Conservation (phyloP, 2,329 filamentous ascomycete genomes). For the Neonectria neomacrospora region DNA sequence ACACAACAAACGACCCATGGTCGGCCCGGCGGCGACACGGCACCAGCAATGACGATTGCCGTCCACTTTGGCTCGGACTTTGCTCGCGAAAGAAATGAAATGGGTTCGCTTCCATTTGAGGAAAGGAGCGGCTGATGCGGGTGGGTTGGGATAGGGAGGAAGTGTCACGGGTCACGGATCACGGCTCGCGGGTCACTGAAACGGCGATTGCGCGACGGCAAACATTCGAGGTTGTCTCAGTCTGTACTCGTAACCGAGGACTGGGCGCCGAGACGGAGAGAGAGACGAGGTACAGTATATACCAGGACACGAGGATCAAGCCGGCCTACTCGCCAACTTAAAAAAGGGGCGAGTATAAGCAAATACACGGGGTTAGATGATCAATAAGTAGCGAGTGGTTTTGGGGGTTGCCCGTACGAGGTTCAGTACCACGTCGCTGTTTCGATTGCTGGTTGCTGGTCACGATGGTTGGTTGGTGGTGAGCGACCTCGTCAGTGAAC, state of each 20-base stretch:
- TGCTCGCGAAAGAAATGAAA: slow-evolving; percentile 18
- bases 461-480: slow-evolving; percentile 9
- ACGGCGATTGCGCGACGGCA: slow-evolving; percentile 42
- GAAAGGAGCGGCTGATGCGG: slow-evolving; percentile 10
- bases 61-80: slow-evolving; percentile 20
- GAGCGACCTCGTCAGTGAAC: neutral
- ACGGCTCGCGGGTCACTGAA: slow-evolving; percentile 26
- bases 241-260: slow-evolving; percentile 3
- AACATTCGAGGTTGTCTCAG: slow-evolving; percentile 38
- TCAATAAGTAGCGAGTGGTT: neutral
- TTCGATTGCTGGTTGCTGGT: slow-evolving; percentile 14
- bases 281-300: neutral
- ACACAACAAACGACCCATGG: slow-evolving; percentile 15
- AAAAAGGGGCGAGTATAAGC: neutral
- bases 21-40: slow-evolving; percentile 22
- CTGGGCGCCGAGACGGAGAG: neutral
- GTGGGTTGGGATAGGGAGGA: slow-evolving; percentile 4
- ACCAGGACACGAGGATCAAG: neutral
- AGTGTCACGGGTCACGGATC: slow-evolving; percentile 28
- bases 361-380: neutral
- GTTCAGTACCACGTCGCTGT: slow-evolving; percentile 21
- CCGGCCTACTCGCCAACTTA: no score
- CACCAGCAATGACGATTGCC: slow-evolving; percentile 25
- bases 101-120: slow-evolving; percentile 21
- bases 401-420: slow-evolving; percentile 8